Conservation (phyloP, 164 flowering plant species). For the Annona squamosa region DNA sequence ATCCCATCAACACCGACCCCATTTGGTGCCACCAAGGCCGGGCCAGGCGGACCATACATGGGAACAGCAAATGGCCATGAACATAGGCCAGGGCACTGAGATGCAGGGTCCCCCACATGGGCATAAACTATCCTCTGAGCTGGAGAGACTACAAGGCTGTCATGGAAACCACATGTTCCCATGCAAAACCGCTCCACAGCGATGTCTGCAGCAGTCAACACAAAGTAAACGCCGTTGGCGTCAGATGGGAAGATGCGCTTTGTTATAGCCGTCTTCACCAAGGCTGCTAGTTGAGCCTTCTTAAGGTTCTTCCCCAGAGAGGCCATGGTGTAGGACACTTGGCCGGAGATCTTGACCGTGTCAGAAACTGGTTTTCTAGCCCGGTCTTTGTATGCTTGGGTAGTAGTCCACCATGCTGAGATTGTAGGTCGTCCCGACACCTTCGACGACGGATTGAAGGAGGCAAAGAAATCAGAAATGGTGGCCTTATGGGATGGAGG, state of each 20-base stretch:
- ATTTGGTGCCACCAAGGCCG: constrained; percentile 29
- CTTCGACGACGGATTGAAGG: constrained; percentile 10
- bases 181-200: constrained; percentile 29
- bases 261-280: constrained; percentile 12
- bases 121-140: constrained; percentile 20
- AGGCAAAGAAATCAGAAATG: constrained; percentile 24
- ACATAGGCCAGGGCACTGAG: constrained; percentile 35
- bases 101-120: constrained; percentile 25
- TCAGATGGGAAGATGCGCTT: constrained; percentile 12
- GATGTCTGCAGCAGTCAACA: constrained; percentile 24
- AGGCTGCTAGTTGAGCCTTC: constrained; percentile 17
- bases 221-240: constrained; percentile 19
- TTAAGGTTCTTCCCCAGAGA: constrained; percentile 27
- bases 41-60: constrained; percentile 28
- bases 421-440: constrained; percentile 9
- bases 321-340: constrained; percentile 8
- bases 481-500: constrained; percentile 14
- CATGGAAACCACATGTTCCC: constrained; percentile 31
- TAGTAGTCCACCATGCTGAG: constrained; percentile 26
- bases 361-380: constrained; percentile 14
- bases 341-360: constrained; percentile 13
- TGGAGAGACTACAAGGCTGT: background rate
- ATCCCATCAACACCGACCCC: constrained; percentile 30
- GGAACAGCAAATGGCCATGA: constrained; percentile 35
- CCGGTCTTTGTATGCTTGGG: constrained; percentile 19